Base-by-base conservation (phyloP, 352 stramenopile species). In the Phytophthora chlamydospora region DNA sequence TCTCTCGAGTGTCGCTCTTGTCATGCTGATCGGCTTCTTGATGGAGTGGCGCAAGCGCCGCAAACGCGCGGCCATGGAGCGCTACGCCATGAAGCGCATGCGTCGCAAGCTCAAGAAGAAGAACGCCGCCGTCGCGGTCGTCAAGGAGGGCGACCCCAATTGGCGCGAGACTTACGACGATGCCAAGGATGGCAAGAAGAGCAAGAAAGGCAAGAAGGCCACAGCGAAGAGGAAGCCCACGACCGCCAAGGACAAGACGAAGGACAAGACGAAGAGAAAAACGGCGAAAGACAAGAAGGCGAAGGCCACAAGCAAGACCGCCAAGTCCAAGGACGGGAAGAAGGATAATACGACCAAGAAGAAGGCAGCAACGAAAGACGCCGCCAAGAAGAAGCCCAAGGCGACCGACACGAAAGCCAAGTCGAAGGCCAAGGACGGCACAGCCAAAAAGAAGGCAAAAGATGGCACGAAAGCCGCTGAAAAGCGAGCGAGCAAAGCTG, bases 21-120 rank as follows among this genome's bases (percentile, higher is more conserved):
- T 96, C 36, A 24, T 97, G 1, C 53, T 96, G 17, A 29, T 91
- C n/a, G 76, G 75, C 9, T 72, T 90, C 21, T 97, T 97, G 68
- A 72, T 97, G 61, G 93, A 98, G 72, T 98, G 96, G 82, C 79
- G 91, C 4, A 90, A 97, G 51, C 76, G 93, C 3, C 90, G 95
- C 46, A 96, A 93, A 68, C 93, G 89, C 43, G 78, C 80, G 16
- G 92, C 90, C 16, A 93, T 98, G 74, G 88, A 98, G 60, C 85
- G 89, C n/a, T 98, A 98, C 62, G 90, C 92, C 4, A 96, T 98
- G 76, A 97, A 98, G 66, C 88, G 94, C 46, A 96, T 98, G 84
- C 79, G 92, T 4, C 75, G 95, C 44, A 98, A 98, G 61, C 90
- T 98, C 62, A 98, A 98, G 63, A 86, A 80, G 59, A 88, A 82